A percentile compares a stretch with the other conserved stretches of the same genome.
Evolutionary conservation across 2,329 filamentous ascomycete genomes (phyloP).

Genomic region (Fusarium stilboides): DNA sequence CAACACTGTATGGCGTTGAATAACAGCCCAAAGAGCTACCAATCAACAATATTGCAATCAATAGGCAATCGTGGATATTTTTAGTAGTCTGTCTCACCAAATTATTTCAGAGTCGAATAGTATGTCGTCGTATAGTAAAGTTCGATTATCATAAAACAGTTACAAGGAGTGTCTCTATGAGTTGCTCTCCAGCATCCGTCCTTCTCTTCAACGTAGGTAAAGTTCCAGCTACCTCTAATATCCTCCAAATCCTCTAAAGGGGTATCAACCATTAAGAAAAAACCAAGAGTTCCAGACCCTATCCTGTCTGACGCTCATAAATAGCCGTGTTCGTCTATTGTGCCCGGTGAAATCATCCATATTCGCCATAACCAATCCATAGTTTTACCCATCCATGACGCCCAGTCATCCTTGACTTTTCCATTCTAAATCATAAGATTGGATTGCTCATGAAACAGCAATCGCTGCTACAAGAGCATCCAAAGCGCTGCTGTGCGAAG

Average conservation of each 20-base stretch:
- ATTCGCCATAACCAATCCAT: slow-evolving; percentile 39
- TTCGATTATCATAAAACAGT: slow-evolving; percentile 30
- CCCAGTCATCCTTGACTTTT: slow-evolving; percentile 10
- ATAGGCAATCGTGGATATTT: neutral
- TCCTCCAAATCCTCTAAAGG: slow-evolving; percentile 36
- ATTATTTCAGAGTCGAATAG: neutral
- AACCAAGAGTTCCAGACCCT: slow-evolving; percentile 33
- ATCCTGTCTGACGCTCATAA: slow-evolving; percentile 28
- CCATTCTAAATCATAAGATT: slow-evolving; percentile 9
- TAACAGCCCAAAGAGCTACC: neutral
- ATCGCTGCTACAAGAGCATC: slow-evolving; percentile 77
- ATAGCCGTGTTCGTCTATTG: slow-evolving; percentile 23
- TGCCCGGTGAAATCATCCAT: slow-evolving; percentile 30
- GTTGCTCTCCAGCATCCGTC: slow-evolving; percentile 9
- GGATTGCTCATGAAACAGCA: slow-evolving; percentile 52
- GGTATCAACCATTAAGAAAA: slow-evolving; percentile 48
- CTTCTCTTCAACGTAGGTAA: slow-evolving; percentile 16
- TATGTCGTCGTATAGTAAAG: neutral
- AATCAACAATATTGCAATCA: neutral
- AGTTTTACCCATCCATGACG: slow-evolving; percentile 27
- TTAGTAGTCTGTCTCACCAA: neutral
- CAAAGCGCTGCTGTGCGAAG: slow-evolving; percentile 75
- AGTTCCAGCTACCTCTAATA: slow-evolving; percentile 16
- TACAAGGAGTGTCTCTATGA: slow-evolving; percentile 10
- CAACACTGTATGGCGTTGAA: neutral